These are phyloP conservation scores for Fusarium tanahbumbuense DNA, from an alignment of 2,329 filamentous ascomycete species.

Conservation along the genomic window DNA sequence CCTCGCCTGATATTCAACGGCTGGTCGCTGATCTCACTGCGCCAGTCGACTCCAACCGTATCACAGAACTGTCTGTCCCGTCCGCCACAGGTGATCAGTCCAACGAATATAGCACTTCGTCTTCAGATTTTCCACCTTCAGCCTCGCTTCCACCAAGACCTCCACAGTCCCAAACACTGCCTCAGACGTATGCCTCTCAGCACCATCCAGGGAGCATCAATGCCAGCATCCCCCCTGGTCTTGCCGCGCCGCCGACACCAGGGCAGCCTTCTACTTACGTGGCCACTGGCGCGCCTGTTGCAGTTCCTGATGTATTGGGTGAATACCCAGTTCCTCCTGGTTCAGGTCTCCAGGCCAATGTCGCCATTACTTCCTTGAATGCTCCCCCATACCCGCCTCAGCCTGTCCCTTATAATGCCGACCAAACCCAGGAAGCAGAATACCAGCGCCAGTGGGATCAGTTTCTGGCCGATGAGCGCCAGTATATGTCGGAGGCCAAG, in stretches of 20 bases:
- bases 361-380: constrained; percentile 48
- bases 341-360: constrained; percentile 46
- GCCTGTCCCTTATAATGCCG: constrained; percentile 44
- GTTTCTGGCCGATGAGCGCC: constrained; percentile 78
- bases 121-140: constrained; percentile 52
- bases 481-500: constrained; percentile 80
- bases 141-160: constrained; percentile 62
- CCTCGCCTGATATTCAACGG: constrained; percentile 54
- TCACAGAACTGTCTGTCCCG: constrained; percentile 46
- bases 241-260: constrained; percentile 48
- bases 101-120: constrained; percentile 43
- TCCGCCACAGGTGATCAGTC: constrained; percentile 44
- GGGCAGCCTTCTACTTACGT: constrained; percentile 52
- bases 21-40: constrained; percentile 57
- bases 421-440: constrained; percentile 55
- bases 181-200: constrained; percentile 54
- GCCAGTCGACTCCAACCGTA: constrained; percentile 49
- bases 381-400: constrained; percentile 50
- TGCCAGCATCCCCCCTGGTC: constrained; percentile 47
- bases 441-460: constrained; percentile 76
- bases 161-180: constrained; percentile 54
- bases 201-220: constrained; percentile 51
- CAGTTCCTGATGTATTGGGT: constrained; percentile 49
- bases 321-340: constrained; percentile 48
- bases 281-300: constrained; percentile 49